Evolutionary conservation across 2,329 filamentous ascomycete species (phyloP).

Genomic region (Aspergillus ochraceus): DNA sequence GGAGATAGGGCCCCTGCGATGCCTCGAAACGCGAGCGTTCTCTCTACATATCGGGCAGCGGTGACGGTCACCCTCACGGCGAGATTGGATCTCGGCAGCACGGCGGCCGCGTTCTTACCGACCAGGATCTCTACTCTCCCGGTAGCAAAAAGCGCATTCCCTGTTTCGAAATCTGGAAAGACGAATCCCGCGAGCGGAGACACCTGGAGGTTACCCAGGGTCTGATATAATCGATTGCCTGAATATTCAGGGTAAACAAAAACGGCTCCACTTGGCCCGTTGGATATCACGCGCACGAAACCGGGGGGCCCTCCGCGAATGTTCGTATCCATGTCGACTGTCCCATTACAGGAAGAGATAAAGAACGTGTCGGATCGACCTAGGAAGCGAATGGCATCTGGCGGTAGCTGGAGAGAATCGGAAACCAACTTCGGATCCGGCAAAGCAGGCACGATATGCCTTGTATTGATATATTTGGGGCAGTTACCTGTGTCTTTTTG

Average conservation of each 20-base stretch:
- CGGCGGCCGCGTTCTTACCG: constrained; percentile 59
- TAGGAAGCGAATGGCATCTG: constrained; percentile 60
- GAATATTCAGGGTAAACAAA: constrained; percentile 81
- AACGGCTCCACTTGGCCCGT: constrained; percentile 47
- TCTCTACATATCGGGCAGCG: constrained; percentile 61
- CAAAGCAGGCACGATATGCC: constrained; percentile 57
- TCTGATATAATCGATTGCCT: constrained; percentile 81
- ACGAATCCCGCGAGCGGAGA: constrained; percentile 69
- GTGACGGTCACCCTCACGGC: constrained; percentile 67
- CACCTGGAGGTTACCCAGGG: constrained; percentile 71
- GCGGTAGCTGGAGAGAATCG: constrained; percentile 49
- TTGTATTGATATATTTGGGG: constrained; percentile 83
- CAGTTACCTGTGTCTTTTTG: constrained; percentile 66
- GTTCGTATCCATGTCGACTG: constrained; percentile 76
- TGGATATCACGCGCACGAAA: constrained; percentile 68
- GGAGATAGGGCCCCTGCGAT: constrained; percentile 62
- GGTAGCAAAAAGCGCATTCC: constrained; percentile 72
- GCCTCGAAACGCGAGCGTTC: constrained; percentile 69
- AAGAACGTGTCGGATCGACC: constrained; percentile 73
- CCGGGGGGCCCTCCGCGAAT: constrained; percentile 73
- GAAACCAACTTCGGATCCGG: constrained; percentile 57
- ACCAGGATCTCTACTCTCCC: constrained; percentile 67
- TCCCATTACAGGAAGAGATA: constrained; percentile 65
- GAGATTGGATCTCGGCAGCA: constrained; percentile 70
- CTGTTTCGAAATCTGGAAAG: constrained; percentile 72